Evolutionary conservation across 441 rosid species (phyloP).

Genomic region (Populus tomentosa): DNA sequence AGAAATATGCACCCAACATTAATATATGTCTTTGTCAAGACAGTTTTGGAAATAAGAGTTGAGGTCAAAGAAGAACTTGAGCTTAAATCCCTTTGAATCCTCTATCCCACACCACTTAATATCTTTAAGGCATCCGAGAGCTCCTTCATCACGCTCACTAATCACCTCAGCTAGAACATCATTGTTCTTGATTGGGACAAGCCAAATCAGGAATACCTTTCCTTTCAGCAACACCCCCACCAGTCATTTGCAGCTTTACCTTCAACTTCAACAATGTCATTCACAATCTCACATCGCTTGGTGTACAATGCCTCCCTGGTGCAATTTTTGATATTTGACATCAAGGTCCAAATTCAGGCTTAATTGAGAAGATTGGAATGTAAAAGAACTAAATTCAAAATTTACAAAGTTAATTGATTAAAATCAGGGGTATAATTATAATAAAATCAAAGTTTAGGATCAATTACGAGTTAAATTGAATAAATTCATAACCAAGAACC

Average conservation of each 20-base stretch:
- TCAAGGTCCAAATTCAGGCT: constrained; percentile 26
- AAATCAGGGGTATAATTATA: too few species aligned
- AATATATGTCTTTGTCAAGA: constrained; percentile 79
- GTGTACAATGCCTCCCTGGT: constrained; percentile 71
- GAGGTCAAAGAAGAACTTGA: constrained; percentile 69
- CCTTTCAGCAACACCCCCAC: too few species aligned
- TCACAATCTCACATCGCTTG: constrained; percentile 78
- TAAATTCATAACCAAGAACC: too few species aligned
- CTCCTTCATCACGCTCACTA: constrained; percentile 75
- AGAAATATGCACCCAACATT: too few species aligned
- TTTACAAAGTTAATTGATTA: too few species aligned
- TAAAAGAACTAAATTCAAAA: too few species aligned
- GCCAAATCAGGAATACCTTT: constrained; percentile 95
- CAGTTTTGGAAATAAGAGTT: constrained; percentile 75
- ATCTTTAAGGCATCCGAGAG: constrained; percentile 68
- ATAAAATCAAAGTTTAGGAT: too few species aligned
- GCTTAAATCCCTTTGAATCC: constrained; percentile 86
- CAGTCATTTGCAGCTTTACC: constrained; percentile 26
- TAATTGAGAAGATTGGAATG: too few species aligned
- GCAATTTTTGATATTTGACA: constrained; percentile 72
- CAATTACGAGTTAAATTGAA: too few species aligned
- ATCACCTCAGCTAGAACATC: constrained; percentile 80
- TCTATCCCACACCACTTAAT: constrained; percentile 71
- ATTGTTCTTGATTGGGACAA: constrained; percentile 75
- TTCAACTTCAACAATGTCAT: constrained; percentile 59